phyloP scores from a whole-genome alignment of 1,139 yeast species.

The Candida sojae region DNA sequence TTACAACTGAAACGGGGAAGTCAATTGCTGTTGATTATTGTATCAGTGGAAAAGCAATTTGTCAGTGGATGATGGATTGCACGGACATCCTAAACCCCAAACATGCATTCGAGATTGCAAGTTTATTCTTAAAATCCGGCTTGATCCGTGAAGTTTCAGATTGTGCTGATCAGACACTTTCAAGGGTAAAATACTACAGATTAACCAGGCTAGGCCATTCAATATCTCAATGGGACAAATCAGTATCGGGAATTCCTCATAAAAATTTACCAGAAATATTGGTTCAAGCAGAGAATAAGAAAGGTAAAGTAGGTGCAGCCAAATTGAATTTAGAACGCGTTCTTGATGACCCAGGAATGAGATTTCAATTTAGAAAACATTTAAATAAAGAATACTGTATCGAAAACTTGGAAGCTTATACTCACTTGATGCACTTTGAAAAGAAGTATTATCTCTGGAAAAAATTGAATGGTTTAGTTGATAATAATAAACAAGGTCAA shows the following conservation, averaged over 20 bases:
- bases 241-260: neutral
- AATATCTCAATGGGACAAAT: slow-evolving; percentile 13
- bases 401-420: slow-evolving; percentile 75
- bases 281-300: neutral
- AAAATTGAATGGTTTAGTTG: slow-evolving; percentile 5
- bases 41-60: slow-evolving; percentile 73
- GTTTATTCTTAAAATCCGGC: slow-evolving; percentile 51
- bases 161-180: neutral
- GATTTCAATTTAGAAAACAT: slow-evolving; percentile 66
- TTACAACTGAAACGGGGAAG: slow-evolving; percentile 23
- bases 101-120: slow-evolving; percentile 66
- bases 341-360: slow-evolving; percentile 76
- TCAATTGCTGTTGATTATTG: slow-evolving; percentile 39
- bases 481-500: neutral
- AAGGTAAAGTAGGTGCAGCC: neutral
- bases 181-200: slow-evolving; percentile 8
- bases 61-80: slow-evolving; percentile 91
- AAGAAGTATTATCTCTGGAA: slow-evolving; percentile 21
- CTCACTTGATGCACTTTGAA: slow-evolving; percentile 52
- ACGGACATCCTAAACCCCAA: slow-evolving; percentile 61
- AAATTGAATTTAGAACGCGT: slow-evolving; percentile 42
- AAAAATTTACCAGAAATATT: neutral
- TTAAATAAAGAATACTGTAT: slow-evolving; percentile 64
- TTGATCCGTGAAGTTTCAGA: slow-evolving; percentile 34
- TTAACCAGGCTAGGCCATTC: slow-evolving; percentile 11